A percentile compares a stretch with the other conserved stretches of the same genome.
Evolutionary conservation across 1,284 basidiomycete species (phyloP).

Genomic region (Pseudozyma tsukubaensis): DNA sequence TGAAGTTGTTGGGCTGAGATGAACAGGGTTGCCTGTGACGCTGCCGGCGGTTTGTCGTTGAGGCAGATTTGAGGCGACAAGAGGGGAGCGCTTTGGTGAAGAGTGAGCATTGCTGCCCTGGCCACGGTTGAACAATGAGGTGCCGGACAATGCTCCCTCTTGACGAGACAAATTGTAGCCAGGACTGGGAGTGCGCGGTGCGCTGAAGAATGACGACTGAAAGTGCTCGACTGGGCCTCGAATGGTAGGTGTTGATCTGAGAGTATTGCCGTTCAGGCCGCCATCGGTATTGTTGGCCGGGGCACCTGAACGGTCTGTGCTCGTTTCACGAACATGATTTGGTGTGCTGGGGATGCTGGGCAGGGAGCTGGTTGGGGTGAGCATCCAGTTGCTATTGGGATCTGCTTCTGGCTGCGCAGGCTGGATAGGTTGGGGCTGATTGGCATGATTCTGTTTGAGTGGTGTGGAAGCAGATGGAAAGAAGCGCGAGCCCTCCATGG

Average conservation of each 20-base stretch:
- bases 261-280: not conserved
- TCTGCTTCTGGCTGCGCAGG: constrained; percentile 6
- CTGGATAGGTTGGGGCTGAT: not conserved
- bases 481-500: constrained; percentile 28
- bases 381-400: constrained; percentile 51
- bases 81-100: constrained; percentile 44
- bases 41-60: constrained; percentile 15
- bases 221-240: constrained; percentile 35
- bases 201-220: constrained; percentile 17
- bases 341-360: constrained; percentile 58
- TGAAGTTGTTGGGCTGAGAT: constrained; percentile 32
- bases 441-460: constrained; percentile 8
- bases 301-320: constrained; percentile 21
- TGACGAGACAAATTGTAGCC: constrained; percentile 15
- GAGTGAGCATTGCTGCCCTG: constrained; percentile 29
- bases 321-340: constrained; percentile 25
- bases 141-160: constrained; percentile 12
- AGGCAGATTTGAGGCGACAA: constrained; percentile 17
- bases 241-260: constrained; percentile 17
- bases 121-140: constrained; percentile 35
- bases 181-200: constrained; percentile 38
- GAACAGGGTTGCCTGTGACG: constrained; percentile 12
- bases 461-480: constrained; percentile 30
- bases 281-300: not conserved
- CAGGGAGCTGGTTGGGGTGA: constrained; percentile 56